phyloP scores from a whole-genome alignment of 1,284 basidiomycete species.

The Ustilago curta region DNA sequence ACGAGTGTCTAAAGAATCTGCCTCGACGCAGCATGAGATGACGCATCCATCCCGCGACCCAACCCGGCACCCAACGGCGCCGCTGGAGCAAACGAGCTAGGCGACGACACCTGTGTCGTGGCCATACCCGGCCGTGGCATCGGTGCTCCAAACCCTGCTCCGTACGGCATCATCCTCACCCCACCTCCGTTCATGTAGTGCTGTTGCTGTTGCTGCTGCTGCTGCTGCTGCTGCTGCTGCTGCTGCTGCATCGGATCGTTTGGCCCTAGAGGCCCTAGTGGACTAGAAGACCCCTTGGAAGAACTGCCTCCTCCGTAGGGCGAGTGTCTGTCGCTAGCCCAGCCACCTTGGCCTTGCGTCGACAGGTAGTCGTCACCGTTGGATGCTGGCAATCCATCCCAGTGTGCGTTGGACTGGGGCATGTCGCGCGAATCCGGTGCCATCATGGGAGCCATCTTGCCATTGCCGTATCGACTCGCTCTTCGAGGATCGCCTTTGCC shows the following conservation, averaged over 20 bases:
- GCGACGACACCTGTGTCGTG: conserved; percentile 26
- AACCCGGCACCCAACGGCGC: conserved; percentile 33
- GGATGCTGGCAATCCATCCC: conserved; percentile 21
- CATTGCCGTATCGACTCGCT: conserved; percentile 25
- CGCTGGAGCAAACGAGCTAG: conserved; percentile 29
- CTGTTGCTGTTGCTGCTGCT: conserved; percentile 25
- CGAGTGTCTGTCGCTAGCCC: conserved; percentile 16
- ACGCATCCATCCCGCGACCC: conserved; percentile 23
- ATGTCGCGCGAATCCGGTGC: conserved; percentile 9
- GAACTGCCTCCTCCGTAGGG: conserved; percentile 26
- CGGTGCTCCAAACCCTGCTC: conserved; percentile 31
- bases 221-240: conserved; percentile 19
- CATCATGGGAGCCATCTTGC: conserved; percentile 20
- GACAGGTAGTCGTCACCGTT: conserved; percentile 11
- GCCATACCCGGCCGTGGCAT: conserved; percentile 34
- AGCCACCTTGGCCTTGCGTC: conserved; percentile 3
- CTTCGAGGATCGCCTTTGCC: conserved; percentile 49
- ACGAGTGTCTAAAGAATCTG: conserved; percentile 25
- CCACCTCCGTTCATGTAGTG: conserved; percentile 5
- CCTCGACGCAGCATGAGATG: conserved; percentile 17
- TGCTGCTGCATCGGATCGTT: conserved; percentile 28
- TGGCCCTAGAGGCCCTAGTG: conserved; percentile 35
- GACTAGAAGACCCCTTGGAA: conserved; percentile 28
- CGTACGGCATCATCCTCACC: conserved; percentile 28
- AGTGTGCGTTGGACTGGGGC: conserved; percentile 1